phyloP scores from a whole-genome alignment of 2,329 filamentous ascomycete species.

The Paecilomyces sp. region DNA sequence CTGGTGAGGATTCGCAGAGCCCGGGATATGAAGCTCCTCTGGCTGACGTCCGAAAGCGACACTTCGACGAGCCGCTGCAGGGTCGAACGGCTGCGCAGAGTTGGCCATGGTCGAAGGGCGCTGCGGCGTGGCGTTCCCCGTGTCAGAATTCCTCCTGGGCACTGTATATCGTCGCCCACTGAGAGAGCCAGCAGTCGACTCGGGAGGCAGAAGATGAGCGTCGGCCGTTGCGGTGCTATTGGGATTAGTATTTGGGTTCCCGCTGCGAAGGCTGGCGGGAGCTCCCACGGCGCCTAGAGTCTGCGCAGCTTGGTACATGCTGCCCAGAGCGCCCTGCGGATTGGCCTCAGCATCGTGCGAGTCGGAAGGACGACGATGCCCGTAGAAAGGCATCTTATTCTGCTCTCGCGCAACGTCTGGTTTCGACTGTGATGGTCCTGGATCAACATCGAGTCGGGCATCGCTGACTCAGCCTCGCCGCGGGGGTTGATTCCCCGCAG shows the following conservation, averaged over 20 bases:
- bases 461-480: conserved; percentile 2
- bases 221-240: conserved; percentile 35
- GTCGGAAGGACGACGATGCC: conserved; percentile 9
- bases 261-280: conserved; percentile 15
- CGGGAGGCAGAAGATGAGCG: conserved; percentile 35
- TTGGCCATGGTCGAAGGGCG: conserved; percentile 32
- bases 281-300: conserved; percentile 42
- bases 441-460: not conserved
- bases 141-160: conserved; percentile 6
- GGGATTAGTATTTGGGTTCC: conserved; percentile 25
- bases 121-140: conserved; percentile 1
- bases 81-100: conserved; percentile 42
- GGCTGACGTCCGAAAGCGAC: conserved; percentile 42
- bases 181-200: conserved; percentile 18
- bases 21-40: conserved; percentile 51
- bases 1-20: conserved; percentile 28
- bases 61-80: conserved; percentile 39
- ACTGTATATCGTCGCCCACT: conserved; percentile 18
- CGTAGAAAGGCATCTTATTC: conserved; percentile 13
- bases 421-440: not conserved
- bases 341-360: not conserved
- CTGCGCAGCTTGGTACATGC: conserved; percentile 40
- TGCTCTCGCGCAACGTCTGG: not conserved
- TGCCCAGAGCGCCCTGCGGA: conserved; percentile 24
- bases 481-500: not conserved